Evolutionary conservation across 164 flowering plant species (phyloP).

Genomic region (Liquidambar formosana): DNA sequence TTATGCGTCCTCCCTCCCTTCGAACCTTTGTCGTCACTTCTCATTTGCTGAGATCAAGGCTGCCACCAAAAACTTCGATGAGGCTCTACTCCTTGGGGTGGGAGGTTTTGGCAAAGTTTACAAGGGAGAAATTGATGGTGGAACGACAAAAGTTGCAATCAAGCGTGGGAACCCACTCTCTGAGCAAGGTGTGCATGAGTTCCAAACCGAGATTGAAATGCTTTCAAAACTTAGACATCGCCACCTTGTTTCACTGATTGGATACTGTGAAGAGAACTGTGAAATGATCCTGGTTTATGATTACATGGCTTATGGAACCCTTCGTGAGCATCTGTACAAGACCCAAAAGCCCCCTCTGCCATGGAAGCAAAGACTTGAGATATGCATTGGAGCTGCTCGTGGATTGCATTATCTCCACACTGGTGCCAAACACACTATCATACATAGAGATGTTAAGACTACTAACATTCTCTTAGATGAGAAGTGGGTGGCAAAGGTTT

Average conservation of each 20-base stretch:
- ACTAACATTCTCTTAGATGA: constrained; percentile 75
- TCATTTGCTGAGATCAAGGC: constrained; percentile 76
- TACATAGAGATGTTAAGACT: constrained; percentile 78
- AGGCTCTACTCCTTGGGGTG: constrained; percentile 58
- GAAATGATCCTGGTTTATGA: constrained; percentile 91
- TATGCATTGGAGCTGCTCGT: constrained; percentile 78
- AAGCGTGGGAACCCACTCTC: constrained; percentile 82
- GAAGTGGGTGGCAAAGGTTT: constrained; percentile 87
- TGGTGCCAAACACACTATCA: constrained; percentile 72
- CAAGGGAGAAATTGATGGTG: constrained; percentile 75
- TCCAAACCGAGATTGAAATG: constrained; percentile 84
- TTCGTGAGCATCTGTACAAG: constrained; percentile 80
- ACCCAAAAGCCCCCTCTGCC: constrained; percentile 71
- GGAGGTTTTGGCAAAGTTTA: constrained; percentile 91
- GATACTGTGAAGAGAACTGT: constrained; percentile 74
- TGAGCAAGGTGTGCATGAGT: constrained; percentile 84
- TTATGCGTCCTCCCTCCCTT: constrained; percentile 65
- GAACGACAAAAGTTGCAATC: constrained; percentile 69
- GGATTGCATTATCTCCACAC: constrained; percentile 78
- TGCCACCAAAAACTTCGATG: constrained; percentile 78
- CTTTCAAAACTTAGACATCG: constrained; percentile 82
- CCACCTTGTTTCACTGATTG: constrained; percentile 76
- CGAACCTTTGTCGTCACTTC: constrained; percentile 80
- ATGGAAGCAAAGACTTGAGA: constrained; percentile 83
- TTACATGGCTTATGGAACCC: constrained; percentile 80